Conservation (phyloP, 2,329 filamentous ascomycete genomes). For the Fusarium foetens region DNA sequence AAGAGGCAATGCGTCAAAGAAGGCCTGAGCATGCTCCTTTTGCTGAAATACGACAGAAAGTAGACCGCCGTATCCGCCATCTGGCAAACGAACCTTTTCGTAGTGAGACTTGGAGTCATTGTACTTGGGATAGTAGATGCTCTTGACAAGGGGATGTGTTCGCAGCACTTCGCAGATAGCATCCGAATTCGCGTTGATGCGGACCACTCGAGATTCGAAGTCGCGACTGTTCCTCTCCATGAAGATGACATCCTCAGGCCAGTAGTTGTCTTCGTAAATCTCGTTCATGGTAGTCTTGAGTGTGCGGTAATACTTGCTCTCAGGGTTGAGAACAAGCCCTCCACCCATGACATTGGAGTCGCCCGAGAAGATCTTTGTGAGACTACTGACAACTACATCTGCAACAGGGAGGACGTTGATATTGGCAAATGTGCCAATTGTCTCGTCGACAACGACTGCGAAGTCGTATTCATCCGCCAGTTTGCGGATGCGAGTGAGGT, state of each 20-base stretch:
- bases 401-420: slow-evolving; percentile 90
- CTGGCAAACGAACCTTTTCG: slow-evolving; percentile 77
- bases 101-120: slow-evolving; percentile 77
- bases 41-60: slow-evolving; percentile 84
- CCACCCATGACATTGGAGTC: slow-evolving; percentile 99
- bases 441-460: slow-evolving; percentile 92
- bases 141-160: slow-evolving; percentile 71
- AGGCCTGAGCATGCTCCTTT: slow-evolving; percentile 76
- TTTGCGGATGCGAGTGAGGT: slow-evolving; percentile 81
- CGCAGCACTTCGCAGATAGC: slow-evolving; percentile 79
- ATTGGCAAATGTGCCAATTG: slow-evolving; percentile 95
- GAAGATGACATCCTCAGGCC: slow-evolving; percentile 93
- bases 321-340: slow-evolving; percentile 71
- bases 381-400: slow-evolving; percentile 91
- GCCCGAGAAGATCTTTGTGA: slow-evolving; percentile 97
- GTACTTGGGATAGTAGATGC: slow-evolving; percentile 88
- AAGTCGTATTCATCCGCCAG: slow-evolving; percentile 89
- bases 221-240: slow-evolving; percentile 96
- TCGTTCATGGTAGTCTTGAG: slow-evolving; percentile 73
- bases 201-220: slow-evolving; percentile 82
- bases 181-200: slow-evolving; percentile 88
- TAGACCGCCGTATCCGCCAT: slow-evolving; percentile 88
- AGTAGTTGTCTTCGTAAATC: slow-evolving; percentile 89
- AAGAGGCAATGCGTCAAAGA: slow-evolving; percentile 87
- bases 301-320: slow-evolving; percentile 73